A percentile compares a stretch with the other conserved stretches of the same genome.
These are phyloP conservation scores for Penicillium italicum DNA, from an alignment of 2,329 filamentous ascomycete genomes.

Conservation along the genomic window DNA sequence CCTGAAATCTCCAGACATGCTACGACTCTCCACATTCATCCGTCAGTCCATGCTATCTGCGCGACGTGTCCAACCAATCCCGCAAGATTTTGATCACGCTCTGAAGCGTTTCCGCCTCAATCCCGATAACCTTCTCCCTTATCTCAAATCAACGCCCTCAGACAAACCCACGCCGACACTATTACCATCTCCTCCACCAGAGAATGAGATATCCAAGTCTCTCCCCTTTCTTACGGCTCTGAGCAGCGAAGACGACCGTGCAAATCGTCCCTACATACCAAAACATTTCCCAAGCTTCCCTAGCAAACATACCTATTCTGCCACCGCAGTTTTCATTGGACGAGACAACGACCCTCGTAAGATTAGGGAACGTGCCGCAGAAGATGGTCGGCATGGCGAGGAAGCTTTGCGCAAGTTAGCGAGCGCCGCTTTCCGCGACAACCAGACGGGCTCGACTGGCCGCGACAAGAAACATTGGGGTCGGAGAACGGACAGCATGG, in stretches of 20 bases:
- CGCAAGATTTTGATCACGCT: conserved; percentile 56
- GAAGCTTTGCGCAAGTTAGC: conserved; percentile 61
- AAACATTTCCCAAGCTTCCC: conserved; percentile 60
- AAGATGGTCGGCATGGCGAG: conserved; percentile 63
- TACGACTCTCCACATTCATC: conserved; percentile 52
- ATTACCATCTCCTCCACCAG: conserved; percentile 41
- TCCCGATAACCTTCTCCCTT: conserved; percentile 34
- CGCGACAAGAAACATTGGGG: conserved; percentile 42
- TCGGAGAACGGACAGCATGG: conserved; percentile 41
- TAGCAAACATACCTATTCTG: conserved; percentile 61
- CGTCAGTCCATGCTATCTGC: conserved; percentile 56
- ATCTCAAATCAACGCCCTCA: conserved; percentile 30
- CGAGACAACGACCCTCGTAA: conserved; percentile 58
- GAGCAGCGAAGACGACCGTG: conserved; percentile 46
- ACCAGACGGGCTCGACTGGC: conserved; percentile 40
- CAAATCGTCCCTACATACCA: conserved; percentile 54
- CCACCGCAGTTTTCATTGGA: conserved; percentile 56
- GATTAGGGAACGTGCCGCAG: conserved; percentile 60
- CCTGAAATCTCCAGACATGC: conserved; percentile 47
- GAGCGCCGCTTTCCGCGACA: conserved; percentile 46
- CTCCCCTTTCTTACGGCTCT: conserved; percentile 51
- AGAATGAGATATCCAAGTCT: conserved; percentile 35
- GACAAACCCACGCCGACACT: conserved; percentile 26
- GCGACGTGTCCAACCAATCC: conserved; percentile 54
- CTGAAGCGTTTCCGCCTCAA: conserved; percentile 32